Base-by-base conservation (phyloP, 306 rosid species). In the Gastrolobium villosum region DNA sequence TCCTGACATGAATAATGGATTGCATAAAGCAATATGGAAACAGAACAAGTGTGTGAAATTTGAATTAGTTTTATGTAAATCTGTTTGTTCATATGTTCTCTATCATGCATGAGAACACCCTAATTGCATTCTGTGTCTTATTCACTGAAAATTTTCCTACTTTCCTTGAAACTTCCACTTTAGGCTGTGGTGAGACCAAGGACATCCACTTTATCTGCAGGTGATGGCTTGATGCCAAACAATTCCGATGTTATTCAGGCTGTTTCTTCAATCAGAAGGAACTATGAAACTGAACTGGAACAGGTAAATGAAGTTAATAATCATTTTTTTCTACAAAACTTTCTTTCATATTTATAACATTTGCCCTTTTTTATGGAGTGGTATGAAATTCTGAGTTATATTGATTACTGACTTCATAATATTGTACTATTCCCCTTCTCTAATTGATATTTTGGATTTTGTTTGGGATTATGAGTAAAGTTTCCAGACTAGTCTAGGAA, bases 231-330 rank as follows among this genome's bases (percentile, higher is more conserved):
- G 84, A 83, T 43, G 13, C 76, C 92, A 54, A 83, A 86, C 14
- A 77, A 80, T 68, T 73, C 91, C 45, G 86, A 88, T 88, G 88
- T 72, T 75, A 65, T 83, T 84, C 86, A 83, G 53, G 73, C 86
- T 55, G 85, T 85, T 75, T 85, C 96, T 81, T 88, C 89, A 5
- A 62, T 79, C 74, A 86, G 85, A 85, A 85, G 86, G 88, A 90
- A 86, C 79, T 89, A 89, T 81, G 88, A 94, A 67, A 59, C 88
- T 57, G 88, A 90, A 89, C 76, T 87, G 89, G 98, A 89, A 82
- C 91, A 93, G 96, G 99, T 93, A 84, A 49, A 35, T 14, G 26
- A 76, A 61, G 50, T 70, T 55, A 7, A 67, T 15, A 67, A 20
- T 28, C 31, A 1, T 26, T 43, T 66, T n/a, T n/a, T 55, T 5